phyloP scores from a whole-genome alignment of 2,329 filamentous ascomycete species.

The Davidsoniella eucalypti region DNA sequence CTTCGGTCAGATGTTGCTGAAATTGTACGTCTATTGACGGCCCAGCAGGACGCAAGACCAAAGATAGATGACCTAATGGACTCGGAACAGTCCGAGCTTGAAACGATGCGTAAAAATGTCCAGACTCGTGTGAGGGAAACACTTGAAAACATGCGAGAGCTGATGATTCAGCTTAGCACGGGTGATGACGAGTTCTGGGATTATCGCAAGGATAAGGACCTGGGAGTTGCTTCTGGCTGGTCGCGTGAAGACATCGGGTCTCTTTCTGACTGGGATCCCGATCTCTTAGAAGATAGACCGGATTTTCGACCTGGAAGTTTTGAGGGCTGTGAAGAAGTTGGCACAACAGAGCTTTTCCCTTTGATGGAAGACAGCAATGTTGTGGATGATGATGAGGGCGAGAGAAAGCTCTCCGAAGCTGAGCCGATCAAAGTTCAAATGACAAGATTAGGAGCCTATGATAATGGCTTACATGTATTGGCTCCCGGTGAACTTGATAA shows the following conservation, averaged over 20 bases:
- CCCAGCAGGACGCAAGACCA: slow-evolving; percentile 8
- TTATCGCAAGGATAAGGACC: too few species aligned
- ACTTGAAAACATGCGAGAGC: slow-evolving; percentile 2
- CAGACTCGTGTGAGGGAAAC: slow-evolving; percentile 1
- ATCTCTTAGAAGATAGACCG: too few species aligned
- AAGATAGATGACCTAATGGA: neutral
- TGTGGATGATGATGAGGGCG: neutral
- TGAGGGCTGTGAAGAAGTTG: too few species aligned
- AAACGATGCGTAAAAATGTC: slow-evolving; percentile 5
- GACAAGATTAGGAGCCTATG: slow-evolving; percentile 4
- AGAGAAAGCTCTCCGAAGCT: neutral
- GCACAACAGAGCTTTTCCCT: neutral
- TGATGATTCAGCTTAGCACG: slow-evolving; percentile 2
- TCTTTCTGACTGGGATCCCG: too few species aligned
- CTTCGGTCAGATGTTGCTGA: slow-evolving; percentile 11
- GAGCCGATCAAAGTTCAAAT: slow-evolving; percentile 2
- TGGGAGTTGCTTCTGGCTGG: too few species aligned
- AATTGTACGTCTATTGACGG: slow-evolving; percentile 8
- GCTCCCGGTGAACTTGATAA: neutral
- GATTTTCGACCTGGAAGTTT: too few species aligned
- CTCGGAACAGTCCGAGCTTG: slow-evolving; percentile 1
- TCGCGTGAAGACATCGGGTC: too few species aligned
- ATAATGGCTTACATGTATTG: slow-evolving; percentile 5
- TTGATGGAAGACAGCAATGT: too few species aligned
- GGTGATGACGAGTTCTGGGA: neutral